A percentile compares a stretch with the other conserved stretches of the same genome.
Conservation (phyloP, 148 eudicot genomes). For the Rhododendron ovatum region DNA sequence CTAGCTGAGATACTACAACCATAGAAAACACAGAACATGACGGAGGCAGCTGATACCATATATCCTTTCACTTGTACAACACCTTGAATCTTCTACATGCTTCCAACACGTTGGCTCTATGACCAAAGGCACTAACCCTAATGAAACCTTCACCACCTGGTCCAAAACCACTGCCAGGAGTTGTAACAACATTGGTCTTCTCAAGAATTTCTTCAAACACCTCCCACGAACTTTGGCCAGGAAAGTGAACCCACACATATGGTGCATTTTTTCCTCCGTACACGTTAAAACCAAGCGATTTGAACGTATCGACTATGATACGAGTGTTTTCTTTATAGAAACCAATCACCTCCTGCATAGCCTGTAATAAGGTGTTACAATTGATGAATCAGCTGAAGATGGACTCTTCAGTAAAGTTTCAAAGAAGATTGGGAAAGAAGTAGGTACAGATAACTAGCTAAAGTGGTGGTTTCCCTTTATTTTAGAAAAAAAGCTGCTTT, state of each 20-base stretch:
- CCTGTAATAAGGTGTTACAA: slow-evolving; percentile 73
- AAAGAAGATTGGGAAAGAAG: background rate
- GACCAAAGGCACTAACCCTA: slow-evolving; percentile 71
- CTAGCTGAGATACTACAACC: background rate
- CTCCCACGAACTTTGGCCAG: slow-evolving; percentile 76
- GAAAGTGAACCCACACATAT: slow-evolving; percentile 86
- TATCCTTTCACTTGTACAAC: slow-evolving; percentile 54
- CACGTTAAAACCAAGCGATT: slow-evolving; percentile 46
- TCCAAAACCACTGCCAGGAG: slow-evolving; percentile 86
- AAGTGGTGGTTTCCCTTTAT: background rate
- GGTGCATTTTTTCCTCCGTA: slow-evolving; percentile 90
- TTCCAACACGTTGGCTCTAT: slow-evolving; percentile 65
- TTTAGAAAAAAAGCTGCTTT: background rate
- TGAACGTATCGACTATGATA: slow-evolving; percentile 55
- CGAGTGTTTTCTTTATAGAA: slow-evolving; percentile 72
- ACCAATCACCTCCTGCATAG: slow-evolving; percentile 30
- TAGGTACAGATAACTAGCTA: background rate
- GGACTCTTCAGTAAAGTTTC: background rate
- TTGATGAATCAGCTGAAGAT: slow-evolving; percentile 46
- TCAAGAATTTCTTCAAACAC: slow-evolving; percentile 63
- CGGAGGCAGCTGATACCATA: background rate
- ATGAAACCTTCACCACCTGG: slow-evolving; percentile 66
- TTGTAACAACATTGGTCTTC: slow-evolving; percentile 66
- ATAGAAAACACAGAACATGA: background rate
- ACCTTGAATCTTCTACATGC: slow-evolving; percentile 89